These are phyloP conservation scores for Mycena galericulata DNA, from an alignment of 768 basidiomycete genomes.

Conservation along the genomic window DNA sequence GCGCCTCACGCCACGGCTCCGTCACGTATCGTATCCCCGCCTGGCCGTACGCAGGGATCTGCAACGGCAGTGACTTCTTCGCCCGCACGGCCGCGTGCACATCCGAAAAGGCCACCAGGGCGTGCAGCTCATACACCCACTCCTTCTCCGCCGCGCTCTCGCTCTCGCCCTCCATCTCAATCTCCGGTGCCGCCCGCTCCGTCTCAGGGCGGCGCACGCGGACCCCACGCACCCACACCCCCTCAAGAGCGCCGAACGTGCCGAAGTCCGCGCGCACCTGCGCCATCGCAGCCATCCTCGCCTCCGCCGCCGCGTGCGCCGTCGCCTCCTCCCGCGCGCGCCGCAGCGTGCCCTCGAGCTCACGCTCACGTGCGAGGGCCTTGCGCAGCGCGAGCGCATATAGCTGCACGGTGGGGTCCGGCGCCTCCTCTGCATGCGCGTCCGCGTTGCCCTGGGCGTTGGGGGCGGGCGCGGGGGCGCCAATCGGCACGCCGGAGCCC, in stretches of 20 bases:
- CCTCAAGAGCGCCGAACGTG: constrained; percentile 24
- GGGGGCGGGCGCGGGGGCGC: background rate
- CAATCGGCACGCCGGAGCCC: constrained; percentile 1
- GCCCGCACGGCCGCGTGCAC: constrained; percentile 5
- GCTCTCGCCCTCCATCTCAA: background rate
- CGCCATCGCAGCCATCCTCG: constrained; percentile 9
- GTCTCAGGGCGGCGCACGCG: background rate
- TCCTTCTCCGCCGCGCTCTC: background rate
- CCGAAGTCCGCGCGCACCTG: constrained; percentile 27
- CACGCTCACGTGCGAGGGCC: constrained; percentile 26
- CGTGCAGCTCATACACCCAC: constrained; percentile 20
- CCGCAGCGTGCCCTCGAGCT: constrained; percentile 11
- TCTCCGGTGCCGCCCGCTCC: background rate
- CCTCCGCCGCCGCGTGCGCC: background rate
- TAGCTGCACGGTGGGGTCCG: background rate
- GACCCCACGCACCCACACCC: constrained; percentile 21
- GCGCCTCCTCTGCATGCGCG: background rate
- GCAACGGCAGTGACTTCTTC: constrained; percentile 1
- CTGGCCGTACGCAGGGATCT: constrained; percentile 4
- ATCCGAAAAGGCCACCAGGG: constrained; percentile 23
- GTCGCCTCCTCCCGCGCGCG: background rate
- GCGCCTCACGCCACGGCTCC: constrained; percentile 19
- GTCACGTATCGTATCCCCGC: background rate
- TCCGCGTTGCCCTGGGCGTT: background rate
- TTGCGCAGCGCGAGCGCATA: constrained; percentile 15